phyloP scores from a whole-genome alignment of 148 eudicot genomes.

The Camellia lanceoleosa region DNA sequence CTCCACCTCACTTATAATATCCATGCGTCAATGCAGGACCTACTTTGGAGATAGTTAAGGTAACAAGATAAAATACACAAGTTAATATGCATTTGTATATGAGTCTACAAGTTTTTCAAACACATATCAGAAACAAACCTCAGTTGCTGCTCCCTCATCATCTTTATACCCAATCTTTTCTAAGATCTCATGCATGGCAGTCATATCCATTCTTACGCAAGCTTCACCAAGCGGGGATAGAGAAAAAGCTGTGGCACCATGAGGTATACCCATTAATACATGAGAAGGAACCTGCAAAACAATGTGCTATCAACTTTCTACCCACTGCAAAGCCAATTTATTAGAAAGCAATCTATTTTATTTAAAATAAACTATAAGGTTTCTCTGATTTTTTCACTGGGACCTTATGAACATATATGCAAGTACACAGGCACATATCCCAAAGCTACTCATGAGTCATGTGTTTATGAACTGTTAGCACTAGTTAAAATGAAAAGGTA shows the following conservation, averaged over 20 bases:
- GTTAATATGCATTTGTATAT: too few species aligned
- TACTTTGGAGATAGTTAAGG: neutral
- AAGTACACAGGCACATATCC: neutral
- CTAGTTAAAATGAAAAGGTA: neutral
- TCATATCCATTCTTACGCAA: slow-evolving; percentile 81
- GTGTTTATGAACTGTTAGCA: neutral
- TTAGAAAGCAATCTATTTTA: neutral
- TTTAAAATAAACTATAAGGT: neutral
- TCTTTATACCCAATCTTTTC: slow-evolving; percentile 84
- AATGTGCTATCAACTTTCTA: neutral
- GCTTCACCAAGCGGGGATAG: slow-evolving; percentile 85
- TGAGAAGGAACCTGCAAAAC: slow-evolving; percentile 76
- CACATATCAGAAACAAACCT: slow-evolving; percentile 52
- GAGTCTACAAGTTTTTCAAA: neutral
- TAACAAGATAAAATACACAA: neutral
- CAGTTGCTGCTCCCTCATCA: slow-evolving; percentile 97
- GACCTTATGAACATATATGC: too few species aligned
- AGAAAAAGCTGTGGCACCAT: slow-evolving; percentile 51
- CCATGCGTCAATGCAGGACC: neutral
- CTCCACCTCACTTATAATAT: neutral
- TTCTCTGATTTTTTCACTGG: neutral
- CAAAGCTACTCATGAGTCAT: neutral
- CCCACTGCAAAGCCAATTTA: neutral
- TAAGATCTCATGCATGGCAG: slow-evolving; percentile 80
- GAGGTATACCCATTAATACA: slow-evolving; percentile 73